These are phyloP conservation scores for Melanomma pulvis-pyrius DNA, from an alignment of 495 filamentous ascomycete genomes.

Conservation along the genomic window DNA sequence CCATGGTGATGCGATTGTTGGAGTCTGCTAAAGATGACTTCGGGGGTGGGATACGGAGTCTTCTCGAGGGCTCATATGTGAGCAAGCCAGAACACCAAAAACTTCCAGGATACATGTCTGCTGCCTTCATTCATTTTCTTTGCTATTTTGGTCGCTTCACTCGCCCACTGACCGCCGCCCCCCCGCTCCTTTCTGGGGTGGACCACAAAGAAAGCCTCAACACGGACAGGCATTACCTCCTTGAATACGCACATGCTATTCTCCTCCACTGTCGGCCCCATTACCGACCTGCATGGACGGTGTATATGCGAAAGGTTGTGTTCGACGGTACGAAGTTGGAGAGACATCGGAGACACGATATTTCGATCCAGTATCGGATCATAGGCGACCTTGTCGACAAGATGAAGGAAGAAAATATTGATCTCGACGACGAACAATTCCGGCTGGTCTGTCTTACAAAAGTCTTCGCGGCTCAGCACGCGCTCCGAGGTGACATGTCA, in stretches of 20 bases:
- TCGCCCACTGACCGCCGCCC: conserved; percentile 27
- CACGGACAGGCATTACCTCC: conserved; percentile 22
- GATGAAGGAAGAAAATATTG: conserved; percentile 26
- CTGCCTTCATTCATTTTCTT: conserved; percentile 55
- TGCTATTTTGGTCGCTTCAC: conserved; percentile 47
- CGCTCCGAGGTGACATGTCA: neutral
- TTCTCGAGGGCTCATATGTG: conserved; percentile 28
- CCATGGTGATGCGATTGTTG: conserved; percentile 51
- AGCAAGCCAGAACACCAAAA: conserved; percentile 23
- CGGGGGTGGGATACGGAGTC: conserved; percentile 39
- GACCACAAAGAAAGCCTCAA: conserved; percentile 22
- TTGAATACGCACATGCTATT: conserved; percentile 30
- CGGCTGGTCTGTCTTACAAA: conserved; percentile 16
- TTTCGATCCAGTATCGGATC: conserved; percentile 10
- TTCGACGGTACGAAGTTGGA: neutral
- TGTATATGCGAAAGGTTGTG: conserved; percentile 21
- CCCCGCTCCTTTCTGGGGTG: neutral
- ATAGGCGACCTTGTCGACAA: conserved; percentile 9
- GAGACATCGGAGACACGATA: neutral
- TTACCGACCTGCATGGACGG: conserved; percentile 31
- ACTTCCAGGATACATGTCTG: conserved; percentile 50
- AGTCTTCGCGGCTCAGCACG: neutral
- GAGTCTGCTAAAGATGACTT: conserved; percentile 44
- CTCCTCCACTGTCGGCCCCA: conserved; percentile 9
- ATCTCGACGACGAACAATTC: conserved; percentile 39